Conservation (phyloP, 257 asterid species). For the Gentiana straminea region DNA sequence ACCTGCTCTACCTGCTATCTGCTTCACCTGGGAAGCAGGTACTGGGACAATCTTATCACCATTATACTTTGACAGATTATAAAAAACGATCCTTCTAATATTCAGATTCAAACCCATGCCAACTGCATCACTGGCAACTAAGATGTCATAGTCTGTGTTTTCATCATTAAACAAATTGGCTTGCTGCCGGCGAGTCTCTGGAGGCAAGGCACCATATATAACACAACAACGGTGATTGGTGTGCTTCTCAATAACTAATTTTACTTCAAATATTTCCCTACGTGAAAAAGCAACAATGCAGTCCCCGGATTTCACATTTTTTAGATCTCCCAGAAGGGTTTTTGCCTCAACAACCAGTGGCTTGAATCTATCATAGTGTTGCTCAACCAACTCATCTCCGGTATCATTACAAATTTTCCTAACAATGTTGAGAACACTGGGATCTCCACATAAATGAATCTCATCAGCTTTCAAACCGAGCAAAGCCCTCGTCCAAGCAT, state of each 20-base stretch:
- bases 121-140: slow-evolving; percentile 96
- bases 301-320: slow-evolving; percentile 76
- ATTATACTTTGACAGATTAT: slow-evolving; percentile 59
- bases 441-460: slow-evolving; percentile 96
- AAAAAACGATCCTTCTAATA: slow-evolving; percentile 68
- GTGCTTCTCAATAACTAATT: slow-evolving; percentile 70
- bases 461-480: slow-evolving; percentile 92
- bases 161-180: slow-evolving; percentile 74
- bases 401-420: slow-evolving; percentile 59
- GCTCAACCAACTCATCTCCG: slow-evolving; percentile 80
- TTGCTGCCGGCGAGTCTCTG: slow-evolving; percentile 90
- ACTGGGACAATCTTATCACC: slow-evolving; percentile 81
- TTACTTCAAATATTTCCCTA: slow-evolving; percentile 87
- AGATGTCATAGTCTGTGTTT: slow-evolving; percentile 56
- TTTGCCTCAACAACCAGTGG: slow-evolving; percentile 92
- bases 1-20: slow-evolving; percentile 97
- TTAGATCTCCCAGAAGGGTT: slow-evolving; percentile 73
- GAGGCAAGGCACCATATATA: slow-evolving; percentile 90
- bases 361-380: slow-evolving; percentile 67
- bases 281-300: slow-evolving; percentile 95
- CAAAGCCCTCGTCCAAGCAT: slow-evolving; percentile 93
- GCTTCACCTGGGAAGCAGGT: slow-evolving; percentile 88
- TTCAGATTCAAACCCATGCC: slow-evolving; percentile 97
- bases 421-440: slow-evolving; percentile 70
- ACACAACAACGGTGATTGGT: slow-evolving; percentile 88